These are phyloP conservation scores for Rhamnella rubrinervis DNA, from an alignment of 331 rosid genomes.

Conservation along the genomic window DNA sequence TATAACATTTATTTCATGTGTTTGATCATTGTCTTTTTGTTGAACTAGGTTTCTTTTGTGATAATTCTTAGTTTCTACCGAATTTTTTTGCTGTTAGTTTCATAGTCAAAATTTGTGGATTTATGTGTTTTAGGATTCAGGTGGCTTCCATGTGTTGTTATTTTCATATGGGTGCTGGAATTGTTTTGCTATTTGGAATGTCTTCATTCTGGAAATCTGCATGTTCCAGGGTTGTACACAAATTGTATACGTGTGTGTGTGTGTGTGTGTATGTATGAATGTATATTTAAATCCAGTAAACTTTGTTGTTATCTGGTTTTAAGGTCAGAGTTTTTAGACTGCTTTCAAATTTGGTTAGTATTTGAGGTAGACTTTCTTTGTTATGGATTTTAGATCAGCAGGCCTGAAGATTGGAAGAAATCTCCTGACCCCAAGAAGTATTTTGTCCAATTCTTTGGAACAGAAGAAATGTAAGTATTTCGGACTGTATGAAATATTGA, in stretches of 20 bases:
- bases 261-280: background rate
- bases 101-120: background rate
- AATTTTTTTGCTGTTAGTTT: background rate
- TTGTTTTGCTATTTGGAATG: too few species aligned
- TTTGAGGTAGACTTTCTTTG: slow-evolving; percentile 33
- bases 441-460: slow-evolving; percentile 93
- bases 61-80: too few species aligned
- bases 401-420: slow-evolving; percentile 90
- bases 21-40: background rate
- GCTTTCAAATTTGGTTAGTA: background rate
- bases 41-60: background rate
- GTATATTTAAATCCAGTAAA: too few species aligned
- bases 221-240: too few species aligned
- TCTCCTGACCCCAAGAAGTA: slow-evolving; percentile 84
- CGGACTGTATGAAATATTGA: slow-evolving; percentile 16
- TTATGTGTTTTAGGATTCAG: too few species aligned
- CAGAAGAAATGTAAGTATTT: slow-evolving; percentile 83
- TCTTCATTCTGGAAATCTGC: too few species aligned
- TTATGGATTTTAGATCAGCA: slow-evolving; percentile 72
- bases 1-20: background rate
- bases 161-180: too few species aligned
- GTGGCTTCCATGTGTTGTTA: too few species aligned
- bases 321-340: background rate
- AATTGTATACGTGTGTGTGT: background rate
- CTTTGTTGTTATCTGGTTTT: background rate